Evolutionary conservation across 2,329 filamentous ascomycete genomes (phyloP).

Genomic region (Sarocladium strictum): DNA sequence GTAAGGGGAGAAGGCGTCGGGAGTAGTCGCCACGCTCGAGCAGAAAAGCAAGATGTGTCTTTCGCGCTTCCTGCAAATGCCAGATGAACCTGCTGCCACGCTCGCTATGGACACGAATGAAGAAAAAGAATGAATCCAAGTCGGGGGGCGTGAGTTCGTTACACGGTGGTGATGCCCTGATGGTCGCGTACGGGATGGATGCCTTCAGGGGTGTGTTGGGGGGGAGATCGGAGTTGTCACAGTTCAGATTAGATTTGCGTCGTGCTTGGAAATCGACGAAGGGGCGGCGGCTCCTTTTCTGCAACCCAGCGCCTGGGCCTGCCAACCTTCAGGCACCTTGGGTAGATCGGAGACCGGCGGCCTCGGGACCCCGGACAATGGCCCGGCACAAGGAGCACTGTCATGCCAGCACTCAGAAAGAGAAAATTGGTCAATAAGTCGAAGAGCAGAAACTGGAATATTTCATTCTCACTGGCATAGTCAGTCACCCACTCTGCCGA

Average conservation of each 20-base stretch:
- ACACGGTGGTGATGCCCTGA: neutral
- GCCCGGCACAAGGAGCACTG: neutral
- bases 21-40: slow-evolving; percentile 2
- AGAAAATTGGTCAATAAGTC: too few relatives aligned
- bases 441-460: too few relatives aligned
- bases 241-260: slow-evolving; percentile 1
- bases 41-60: neutral
- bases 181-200: neutral
- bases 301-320: slow-evolving; percentile 1
- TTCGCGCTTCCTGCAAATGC: neutral
- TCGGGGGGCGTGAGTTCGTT: too few relatives aligned
- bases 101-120: slow-evolving; percentile 5
- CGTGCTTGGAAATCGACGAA: slow-evolving; percentile 6
- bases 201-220: neutral
- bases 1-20: neutral
- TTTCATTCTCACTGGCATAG: too few relatives aligned
- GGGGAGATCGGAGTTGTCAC: neutral
- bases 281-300: slow-evolving; percentile 6
- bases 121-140: too few relatives aligned
- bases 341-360: slow-evolving; percentile 1
- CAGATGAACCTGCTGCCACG: slow-evolving; percentile 4
- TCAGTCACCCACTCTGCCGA: too few relatives aligned
- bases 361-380: neutral
- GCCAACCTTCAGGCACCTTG: too few relatives aligned
- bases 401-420: neutral